Evolutionary conservation across 1,139 yeast genomes (phyloP), one percentile per base, ranked within the genome.

Genomic region (Suhomyces bolitotheri): DNA sequence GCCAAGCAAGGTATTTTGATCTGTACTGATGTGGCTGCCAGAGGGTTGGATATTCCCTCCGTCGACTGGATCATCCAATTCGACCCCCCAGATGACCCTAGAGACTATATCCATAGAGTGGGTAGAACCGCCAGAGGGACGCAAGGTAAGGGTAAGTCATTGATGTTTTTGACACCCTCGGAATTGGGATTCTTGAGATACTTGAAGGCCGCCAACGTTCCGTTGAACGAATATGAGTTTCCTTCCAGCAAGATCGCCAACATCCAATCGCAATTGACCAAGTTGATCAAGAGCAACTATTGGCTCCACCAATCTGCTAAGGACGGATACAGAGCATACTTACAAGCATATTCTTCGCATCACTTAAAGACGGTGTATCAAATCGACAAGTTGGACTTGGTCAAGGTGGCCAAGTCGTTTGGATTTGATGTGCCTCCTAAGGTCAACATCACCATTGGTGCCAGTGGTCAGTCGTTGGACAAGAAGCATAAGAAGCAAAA

Each of bases 341-440:
- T 92, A 53, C 98, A 94, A 64, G 97, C 98, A 5, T 94, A 92
- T 58, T 90, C 98, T 10, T 85, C 96, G 20, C 98, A 92, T 65
- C 95, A 90, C 55, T 73, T 92, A 60, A 92, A 92, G 64, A 85
- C 96, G 1, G 97, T 92, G 13, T 92, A 92, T 59, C 96, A 90
- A 65, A 88, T 92, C 50, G 97, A 92, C 64, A 88, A 90, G 64
- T 73, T 92, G 43, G 98, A 92, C 61, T 72, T 92, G 49, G 92
- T 83, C 26, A 92, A 90, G 69, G 97, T 92, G 22, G 98, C 97
- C 42, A 86, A 84, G 62, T 83, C 95, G 10, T 92, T 86, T 62
- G 99, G 99, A 5, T 92, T 94, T 65, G 82, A 84, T 32, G 83
- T 87, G 15, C 97, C 98, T 29, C 99, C 99, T 47, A 89, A 89